phyloP scores from a whole-genome alignment of 2,329 filamentous ascomycete genomes.

The Xylariaceae sp. region DNA sequence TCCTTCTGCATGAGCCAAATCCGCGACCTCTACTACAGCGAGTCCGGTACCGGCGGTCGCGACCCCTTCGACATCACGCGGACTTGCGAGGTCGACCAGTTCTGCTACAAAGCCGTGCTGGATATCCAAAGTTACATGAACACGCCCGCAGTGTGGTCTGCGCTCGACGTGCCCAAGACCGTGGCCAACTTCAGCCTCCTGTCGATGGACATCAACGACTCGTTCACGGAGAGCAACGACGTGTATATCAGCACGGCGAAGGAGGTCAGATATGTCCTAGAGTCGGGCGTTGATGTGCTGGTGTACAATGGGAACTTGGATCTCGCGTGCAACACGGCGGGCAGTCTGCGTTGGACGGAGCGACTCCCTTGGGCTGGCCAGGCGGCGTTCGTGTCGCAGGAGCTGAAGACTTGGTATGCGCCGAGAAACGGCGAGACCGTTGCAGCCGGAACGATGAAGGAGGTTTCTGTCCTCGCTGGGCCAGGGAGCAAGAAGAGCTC shows the following conservation, averaged over 20 bases:
- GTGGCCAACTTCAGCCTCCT: slow-evolving; percentile 13
- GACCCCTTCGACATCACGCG: slow-evolving; percentile 49
- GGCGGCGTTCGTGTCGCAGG: slow-evolving; percentile 20
- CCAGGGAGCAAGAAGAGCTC: slow-evolving; percentile 4
- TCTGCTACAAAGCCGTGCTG: slow-evolving; percentile 41
- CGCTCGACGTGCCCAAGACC: slow-evolving; percentile 24
- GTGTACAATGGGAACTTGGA: slow-evolving; percentile 46
- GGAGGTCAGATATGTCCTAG: slow-evolving; percentile 40
- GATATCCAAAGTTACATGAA: slow-evolving; percentile 32
- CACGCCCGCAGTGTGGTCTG: slow-evolving; percentile 17
- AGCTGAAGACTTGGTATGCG: slow-evolving; percentile 20
- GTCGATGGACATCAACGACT: slow-evolving; percentile 31
- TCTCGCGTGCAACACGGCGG: slow-evolving; percentile 45
- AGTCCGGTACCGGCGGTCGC: slow-evolving; percentile 42
- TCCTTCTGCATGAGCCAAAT: slow-evolving; percentile 43
- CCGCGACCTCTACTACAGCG: slow-evolving; percentile 44
- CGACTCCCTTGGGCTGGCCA: slow-evolving; percentile 27
- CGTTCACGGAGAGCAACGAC: slow-evolving; percentile 36
- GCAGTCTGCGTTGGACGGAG: slow-evolving; percentile 33
- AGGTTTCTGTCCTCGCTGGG: slow-evolving; percentile 13
- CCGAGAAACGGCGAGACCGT: slow-evolving; percentile 7
- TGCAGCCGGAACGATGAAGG: slow-evolving; percentile 19
- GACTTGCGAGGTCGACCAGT: slow-evolving; percentile 40
- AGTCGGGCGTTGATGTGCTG: slow-evolving; percentile 41
- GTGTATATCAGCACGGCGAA: slow-evolving; percentile 36